Evolutionary conservation across 257 asterid genomes (phyloP).

Genomic region (Penstemon newberryi): DNA sequence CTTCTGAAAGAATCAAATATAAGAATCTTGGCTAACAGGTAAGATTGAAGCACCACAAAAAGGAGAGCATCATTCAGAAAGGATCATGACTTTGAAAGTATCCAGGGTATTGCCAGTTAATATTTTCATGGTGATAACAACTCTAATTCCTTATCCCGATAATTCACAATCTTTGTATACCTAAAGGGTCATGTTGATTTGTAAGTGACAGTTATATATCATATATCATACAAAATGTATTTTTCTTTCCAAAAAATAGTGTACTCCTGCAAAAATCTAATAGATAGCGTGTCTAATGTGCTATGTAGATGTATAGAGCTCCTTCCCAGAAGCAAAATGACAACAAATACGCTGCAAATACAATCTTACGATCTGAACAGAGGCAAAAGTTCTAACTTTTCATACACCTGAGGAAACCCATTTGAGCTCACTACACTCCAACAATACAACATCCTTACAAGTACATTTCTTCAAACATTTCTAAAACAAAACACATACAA

Average conservation of each 20-base stretch:
- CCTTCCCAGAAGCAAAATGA: not conserved
- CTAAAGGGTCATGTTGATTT: not conserved
- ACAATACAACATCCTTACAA: not conserved
- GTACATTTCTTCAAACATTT: not conserved
- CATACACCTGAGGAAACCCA: not conserved
- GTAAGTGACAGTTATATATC: not conserved
- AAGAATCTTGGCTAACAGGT: not conserved
- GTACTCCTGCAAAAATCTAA: not conserved
- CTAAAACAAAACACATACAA: too few species aligned
- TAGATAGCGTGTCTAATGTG: not conserved
- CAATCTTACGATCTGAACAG: not conserved
- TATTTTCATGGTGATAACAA: not conserved
- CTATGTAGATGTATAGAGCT: not conserved
- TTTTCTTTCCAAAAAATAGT: not conserved
- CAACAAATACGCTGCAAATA: not conserved
- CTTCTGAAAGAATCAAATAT: not conserved
- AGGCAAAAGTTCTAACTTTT: conserved; percentile 1
- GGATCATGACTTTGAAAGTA: conserved; percentile 1
- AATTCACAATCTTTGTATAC: not conserved
- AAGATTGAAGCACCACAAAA: not conserved
- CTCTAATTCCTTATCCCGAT: conserved; percentile 17
- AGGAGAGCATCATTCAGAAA: not conserved
- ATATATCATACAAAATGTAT: not conserved
- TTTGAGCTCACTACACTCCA: not conserved
- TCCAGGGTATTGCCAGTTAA: not conserved